Base-by-base conservation (phyloP, 257 asterid species). In the Nemophila menziesii region DNA sequence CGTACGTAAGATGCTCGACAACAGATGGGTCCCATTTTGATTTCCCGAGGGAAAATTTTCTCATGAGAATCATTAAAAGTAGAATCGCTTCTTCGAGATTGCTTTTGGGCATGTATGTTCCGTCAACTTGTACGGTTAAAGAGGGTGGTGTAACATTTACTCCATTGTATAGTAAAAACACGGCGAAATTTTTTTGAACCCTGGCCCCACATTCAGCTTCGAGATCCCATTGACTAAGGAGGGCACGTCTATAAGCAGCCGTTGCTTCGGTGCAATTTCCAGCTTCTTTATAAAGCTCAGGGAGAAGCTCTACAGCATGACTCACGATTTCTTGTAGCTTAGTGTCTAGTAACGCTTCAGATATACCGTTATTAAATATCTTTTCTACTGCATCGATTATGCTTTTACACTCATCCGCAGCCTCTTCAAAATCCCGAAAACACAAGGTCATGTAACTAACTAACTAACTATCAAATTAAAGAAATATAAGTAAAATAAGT, bases 371-470 rank as follows among this genome's bases (percentile, higher is more conserved):
- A 21, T 56, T 49, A 50, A 81, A 90, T 72, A 90, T 73, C 82
- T 81, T 85, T 69, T 90, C 99, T 37, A 90, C 89, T 5, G 96
- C 94, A 70, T 90, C 99, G 54, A 90, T 94, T 57, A 90, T 85
- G 44, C 93, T 79, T 63, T 54, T 69, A 68, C 99, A 90, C 78
- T 85, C 96, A 55, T 61, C 64, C 51, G 94, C 99, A 66, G 99
- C 93, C 73, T 90, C 99, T 90, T 52, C 59, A 72, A 54, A 67
- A 54, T 60, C 60, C 55, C 72, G 68, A 52, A 51, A 60, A 61
- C 55, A 58, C 20, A 46, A 51, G 22, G 40, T 41, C 48, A 57
- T 24, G 60, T 54, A 60, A 29, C 36, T 29, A 29, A 7, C n/a
- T n/a, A n/a, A n/a, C n/a, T n/a, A 55, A 29, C 49, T 62, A 63